These are phyloP conservation scores for Hanseniaspora jakobsenii DNA, from an alignment of 805 yeast species.

Conservation along the genomic window DNA sequence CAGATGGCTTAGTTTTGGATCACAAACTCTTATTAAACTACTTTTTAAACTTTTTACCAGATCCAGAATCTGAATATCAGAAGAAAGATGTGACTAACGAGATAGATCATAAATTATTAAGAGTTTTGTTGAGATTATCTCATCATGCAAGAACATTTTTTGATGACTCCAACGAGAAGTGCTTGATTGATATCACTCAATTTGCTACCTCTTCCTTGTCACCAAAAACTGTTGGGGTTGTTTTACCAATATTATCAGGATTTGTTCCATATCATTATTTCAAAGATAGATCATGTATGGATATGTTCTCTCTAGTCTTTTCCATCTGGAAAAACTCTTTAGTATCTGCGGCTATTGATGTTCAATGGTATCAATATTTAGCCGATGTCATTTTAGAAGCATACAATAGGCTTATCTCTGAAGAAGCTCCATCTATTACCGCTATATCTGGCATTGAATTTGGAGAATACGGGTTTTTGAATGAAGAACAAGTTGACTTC, in stretches of 20 bases:
- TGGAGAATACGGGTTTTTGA: slow-evolving; percentile 51
- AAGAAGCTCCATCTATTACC: slow-evolving; percentile 24
- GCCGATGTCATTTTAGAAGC: slow-evolving; percentile 48
- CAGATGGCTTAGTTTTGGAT: slow-evolving; percentile 28
- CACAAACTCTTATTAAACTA: slow-evolving; percentile 28
- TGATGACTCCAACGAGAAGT: slow-evolving; percentile 28
- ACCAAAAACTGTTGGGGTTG: slow-evolving; percentile 39
- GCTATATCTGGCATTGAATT: slow-evolving; percentile 26
- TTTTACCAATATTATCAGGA: slow-evolving; percentile 42
- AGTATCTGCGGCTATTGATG: slow-evolving; percentile 41
- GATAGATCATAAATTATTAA: slow-evolving; percentile 38
- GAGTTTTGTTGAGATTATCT: slow-evolving; percentile 40
- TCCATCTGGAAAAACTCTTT: slow-evolving; percentile 56
- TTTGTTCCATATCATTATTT: slow-evolving; percentile 38
- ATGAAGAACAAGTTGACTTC: slow-evolving; percentile 47
- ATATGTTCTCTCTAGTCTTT: slow-evolving; percentile 55
- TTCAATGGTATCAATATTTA: slow-evolving; percentile 51
- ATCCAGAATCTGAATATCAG: slow-evolving; percentile 39
- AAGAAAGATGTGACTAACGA: slow-evolving; percentile 26
- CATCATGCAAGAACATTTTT: slow-evolving; percentile 45
- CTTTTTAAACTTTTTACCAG: slow-evolving; percentile 31
- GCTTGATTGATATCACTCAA: slow-evolving; percentile 40
- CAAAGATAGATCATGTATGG: slow-evolving; percentile 33
- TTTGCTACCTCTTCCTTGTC: slow-evolving; percentile 42
- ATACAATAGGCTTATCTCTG: slow-evolving; percentile 24